A percentile compares a stretch with the other conserved stretches of the same genome.
Conservation (phyloP, 257 asterid genomes). For the Anisodus tanguticus region DNA sequence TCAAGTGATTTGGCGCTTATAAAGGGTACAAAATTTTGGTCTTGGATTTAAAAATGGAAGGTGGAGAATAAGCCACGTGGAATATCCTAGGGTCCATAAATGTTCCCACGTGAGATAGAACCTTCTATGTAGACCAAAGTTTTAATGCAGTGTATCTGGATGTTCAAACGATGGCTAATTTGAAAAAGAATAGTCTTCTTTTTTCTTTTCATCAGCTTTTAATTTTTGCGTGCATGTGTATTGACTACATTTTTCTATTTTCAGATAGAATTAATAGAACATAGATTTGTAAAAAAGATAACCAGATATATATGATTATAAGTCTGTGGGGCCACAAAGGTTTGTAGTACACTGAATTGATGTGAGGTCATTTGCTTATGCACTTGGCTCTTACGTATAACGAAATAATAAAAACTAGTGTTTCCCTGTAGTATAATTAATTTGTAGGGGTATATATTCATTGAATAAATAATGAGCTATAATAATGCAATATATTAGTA, state of each 20-base stretch:
- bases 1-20: slow-evolving; percentile 51
- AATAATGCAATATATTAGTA: neutral
- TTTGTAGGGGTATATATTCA: neutral
- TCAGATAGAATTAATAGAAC: neutral
- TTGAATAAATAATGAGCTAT: neutral
- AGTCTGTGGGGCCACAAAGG: neutral
- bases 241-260: neutral
- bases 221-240: slow-evolving; percentile 16
- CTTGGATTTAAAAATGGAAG: slow-evolving; percentile 31
- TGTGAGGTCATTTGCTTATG: slow-evolving; percentile 17
- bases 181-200: neutral
- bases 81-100: slow-evolving; percentile 34
- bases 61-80: slow-evolving; percentile 38
- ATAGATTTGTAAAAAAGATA: neutral
- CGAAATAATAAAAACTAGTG: neutral
- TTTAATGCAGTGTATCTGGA: slow-evolving; percentile 30
- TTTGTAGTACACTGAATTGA: neutral
- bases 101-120: slow-evolving; percentile 51
- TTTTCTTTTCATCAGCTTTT: slow-evolving; percentile 14
- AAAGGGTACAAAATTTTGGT: slow-evolving; percentile 25
- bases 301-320: neutral
- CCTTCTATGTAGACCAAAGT: slow-evolving; percentile 45
- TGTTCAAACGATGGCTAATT: slow-evolving; percentile 33
- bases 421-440: neutral
- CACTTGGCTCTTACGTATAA: neutral